Evolutionary conservation across 257 asterid genomes (phyloP).

Genomic region (Eustoma russellianum): DNA sequence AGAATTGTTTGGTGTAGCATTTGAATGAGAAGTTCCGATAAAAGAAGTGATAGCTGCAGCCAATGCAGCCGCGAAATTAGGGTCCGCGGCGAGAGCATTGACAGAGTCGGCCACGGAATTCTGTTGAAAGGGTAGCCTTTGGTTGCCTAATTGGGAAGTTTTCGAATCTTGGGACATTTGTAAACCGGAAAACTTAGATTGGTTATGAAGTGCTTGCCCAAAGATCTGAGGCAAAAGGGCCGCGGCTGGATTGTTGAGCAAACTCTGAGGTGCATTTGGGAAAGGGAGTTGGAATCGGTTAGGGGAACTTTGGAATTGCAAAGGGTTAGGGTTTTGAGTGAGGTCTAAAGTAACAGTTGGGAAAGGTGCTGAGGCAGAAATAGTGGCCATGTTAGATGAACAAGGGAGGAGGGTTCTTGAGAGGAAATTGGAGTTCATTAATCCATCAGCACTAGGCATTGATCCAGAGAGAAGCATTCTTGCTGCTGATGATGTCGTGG

Average conservation of each 20-base stretch:
- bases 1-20: constrained; percentile 13
- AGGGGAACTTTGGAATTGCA: constrained; percentile 21
- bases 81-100: constrained; percentile 58
- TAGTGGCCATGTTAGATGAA: constrained; percentile 85
- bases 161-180: constrained; percentile 54
- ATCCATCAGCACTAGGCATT: constrained; percentile 78
- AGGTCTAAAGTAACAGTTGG: constrained; percentile 92
- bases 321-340: constrained; percentile 64
- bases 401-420: constrained; percentile 81
- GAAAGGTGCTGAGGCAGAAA: constrained; percentile 90
- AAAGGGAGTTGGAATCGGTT: constrained; percentile 51
- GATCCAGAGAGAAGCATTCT: constrained; percentile 85
- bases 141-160: constrained; percentile 6
- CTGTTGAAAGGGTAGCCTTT: constrained; percentile 22
- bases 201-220: constrained; percentile 64
- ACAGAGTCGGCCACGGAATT: constrained; percentile 51
- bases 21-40: constrained; percentile 37
- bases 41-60: constrained; percentile 67
- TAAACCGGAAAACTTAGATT: constrained; percentile 65
- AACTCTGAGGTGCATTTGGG: constrained; percentile 29
- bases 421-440: constrained; percentile 65
- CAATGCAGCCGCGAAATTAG: constrained; percentile 68
- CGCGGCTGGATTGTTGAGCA: constrained; percentile 28
- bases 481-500: constrained; percentile 93
- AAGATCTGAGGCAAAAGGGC: constrained; percentile 61